Evolutionary conservation across 495 filamentous ascomycete genomes (phyloP).

Genomic region (Aspergillus homomorphus): DNA sequence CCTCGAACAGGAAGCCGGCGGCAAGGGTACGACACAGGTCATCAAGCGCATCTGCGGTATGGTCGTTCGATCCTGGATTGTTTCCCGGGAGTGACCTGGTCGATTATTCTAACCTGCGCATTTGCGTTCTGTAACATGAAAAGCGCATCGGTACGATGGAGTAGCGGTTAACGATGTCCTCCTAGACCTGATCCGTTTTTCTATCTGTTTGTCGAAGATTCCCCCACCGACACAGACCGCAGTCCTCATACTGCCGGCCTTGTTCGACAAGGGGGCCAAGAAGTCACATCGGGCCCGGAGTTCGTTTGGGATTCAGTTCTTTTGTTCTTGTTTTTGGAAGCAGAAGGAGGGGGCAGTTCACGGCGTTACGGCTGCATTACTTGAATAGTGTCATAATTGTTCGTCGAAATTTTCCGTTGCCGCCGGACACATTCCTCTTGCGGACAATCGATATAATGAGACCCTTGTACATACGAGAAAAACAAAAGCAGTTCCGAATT

Average conservation of each 20-base stretch:
- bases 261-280: not conserved
- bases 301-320: conserved; percentile 2
- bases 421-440: not conserved
- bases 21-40: conserved; percentile 74
- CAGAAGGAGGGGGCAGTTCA: conserved; percentile 18
- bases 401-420: not conserved
- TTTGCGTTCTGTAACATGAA: conserved; percentile 25
- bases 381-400: conserved; percentile 2
- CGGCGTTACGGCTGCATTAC: conserved; percentile 22
- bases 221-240: not conserved
- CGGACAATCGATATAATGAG: not conserved
- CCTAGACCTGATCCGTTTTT: conserved; percentile 18
- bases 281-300: conserved; percentile 18
- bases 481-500: not conserved
- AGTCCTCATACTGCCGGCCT: not conserved
- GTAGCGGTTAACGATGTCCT: conserved; percentile 13
- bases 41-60: conserved; percentile 74
- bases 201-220: not conserved
- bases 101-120: conserved; percentile 12
- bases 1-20: conserved; percentile 67
- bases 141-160: conserved; percentile 17
- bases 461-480: not conserved
- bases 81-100: conserved; percentile 37
- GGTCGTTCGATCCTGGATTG: conserved; percentile 57
- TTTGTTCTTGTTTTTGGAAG: conserved; percentile 12